These are phyloP conservation scores for Thermothielavioides terrestris DNA, from an alignment of 495 filamentous ascomycete genomes.

Conservation along the genomic window DNA sequence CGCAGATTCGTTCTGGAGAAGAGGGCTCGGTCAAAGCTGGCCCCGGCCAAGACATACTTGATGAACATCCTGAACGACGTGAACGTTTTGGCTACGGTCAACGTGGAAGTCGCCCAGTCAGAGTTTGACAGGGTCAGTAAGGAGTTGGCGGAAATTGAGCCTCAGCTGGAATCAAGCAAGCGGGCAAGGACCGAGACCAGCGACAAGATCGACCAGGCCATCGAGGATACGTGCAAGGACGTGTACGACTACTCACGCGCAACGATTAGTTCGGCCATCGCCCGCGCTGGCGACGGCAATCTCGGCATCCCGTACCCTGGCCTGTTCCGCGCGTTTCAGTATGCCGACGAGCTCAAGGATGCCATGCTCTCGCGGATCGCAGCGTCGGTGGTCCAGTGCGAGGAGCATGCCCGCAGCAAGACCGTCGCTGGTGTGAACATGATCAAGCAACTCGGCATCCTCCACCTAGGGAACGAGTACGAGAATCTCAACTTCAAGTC, in stretches of 20 bases:
- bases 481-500: constrained; percentile 74
- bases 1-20: constrained; percentile 94
- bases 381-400: constrained; percentile 64
- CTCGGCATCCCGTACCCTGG: constrained; percentile 82
- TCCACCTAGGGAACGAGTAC: constrained; percentile 84
- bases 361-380: constrained; percentile 88
- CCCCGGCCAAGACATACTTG: constrained; percentile 93
- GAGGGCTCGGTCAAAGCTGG: constrained; percentile 87
- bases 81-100: constrained; percentile 72
- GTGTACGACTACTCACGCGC: constrained; percentile 75
- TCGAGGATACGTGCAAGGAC: constrained; percentile 75
- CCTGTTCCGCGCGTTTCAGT: constrained; percentile 74
- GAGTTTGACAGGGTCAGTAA: constrained; percentile 77
- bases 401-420: constrained; percentile 71
- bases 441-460: constrained; percentile 78
- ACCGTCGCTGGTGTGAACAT: constrained; percentile 75
- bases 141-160: constrained; percentile 75
- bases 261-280: constrained; percentile 61
- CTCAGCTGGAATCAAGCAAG: constrained; percentile 73
- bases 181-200: constrained; percentile 73
- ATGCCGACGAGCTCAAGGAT: constrained; percentile 83
- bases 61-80: constrained; percentile 85
- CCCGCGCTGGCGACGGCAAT: constrained; percentile 63
- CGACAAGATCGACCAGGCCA: constrained; percentile 69
- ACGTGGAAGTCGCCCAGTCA: constrained; percentile 73